A percentile compares a stretch with the other conserved stretches of the same genome.
Conservation (phyloP, 345 rosid species). For the Nephelium lappaceum region DNA sequence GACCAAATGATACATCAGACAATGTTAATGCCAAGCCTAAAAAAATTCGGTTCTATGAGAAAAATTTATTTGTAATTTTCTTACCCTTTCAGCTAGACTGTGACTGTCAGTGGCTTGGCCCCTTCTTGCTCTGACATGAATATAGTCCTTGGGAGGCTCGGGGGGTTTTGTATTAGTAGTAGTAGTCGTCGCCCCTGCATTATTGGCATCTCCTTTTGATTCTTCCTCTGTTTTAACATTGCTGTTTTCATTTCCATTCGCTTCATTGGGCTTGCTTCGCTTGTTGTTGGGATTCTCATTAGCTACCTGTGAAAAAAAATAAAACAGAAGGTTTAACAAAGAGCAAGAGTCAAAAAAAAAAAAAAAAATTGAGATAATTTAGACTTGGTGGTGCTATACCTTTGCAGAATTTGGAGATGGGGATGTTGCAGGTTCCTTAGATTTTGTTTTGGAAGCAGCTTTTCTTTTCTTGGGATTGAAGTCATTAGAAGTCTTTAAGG, state of each 20-base stretch:
- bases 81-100: conserved; percentile 94
- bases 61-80: conserved; percentile 19
- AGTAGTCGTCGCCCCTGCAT: conserved; percentile 20
- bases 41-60: neutral
- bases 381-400: conserved; percentile 26
- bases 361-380: neutral
- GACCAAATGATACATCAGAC: neutral
- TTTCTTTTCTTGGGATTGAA: conserved; percentile 68
- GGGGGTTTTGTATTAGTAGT: conserved; percentile 29
- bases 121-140: conserved; percentile 89
- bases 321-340: neutral
- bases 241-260: conserved; percentile 29
- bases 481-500: conserved; percentile 30
- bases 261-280: conserved; percentile 43
- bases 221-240: conserved; percentile 43
- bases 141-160: conserved; percentile 69
- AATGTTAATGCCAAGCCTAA: conserved; percentile 9
- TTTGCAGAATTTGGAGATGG: conserved; percentile 28
- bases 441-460: conserved; percentile 45
- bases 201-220: conserved; percentile 17
- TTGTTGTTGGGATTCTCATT: conserved; percentile 41
- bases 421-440: conserved; percentile 40
- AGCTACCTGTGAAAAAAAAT: conserved; percentile 28
- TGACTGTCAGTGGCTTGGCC: conserved; percentile 99
- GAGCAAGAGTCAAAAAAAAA: neutral